Percentiles rank a stretch among this genome's conserved stretches.
These are phyloP conservation scores for Kodamaea nitidulidarum DNA, from an alignment of 805 yeast genomes.

Conservation along the genomic window DNA sequence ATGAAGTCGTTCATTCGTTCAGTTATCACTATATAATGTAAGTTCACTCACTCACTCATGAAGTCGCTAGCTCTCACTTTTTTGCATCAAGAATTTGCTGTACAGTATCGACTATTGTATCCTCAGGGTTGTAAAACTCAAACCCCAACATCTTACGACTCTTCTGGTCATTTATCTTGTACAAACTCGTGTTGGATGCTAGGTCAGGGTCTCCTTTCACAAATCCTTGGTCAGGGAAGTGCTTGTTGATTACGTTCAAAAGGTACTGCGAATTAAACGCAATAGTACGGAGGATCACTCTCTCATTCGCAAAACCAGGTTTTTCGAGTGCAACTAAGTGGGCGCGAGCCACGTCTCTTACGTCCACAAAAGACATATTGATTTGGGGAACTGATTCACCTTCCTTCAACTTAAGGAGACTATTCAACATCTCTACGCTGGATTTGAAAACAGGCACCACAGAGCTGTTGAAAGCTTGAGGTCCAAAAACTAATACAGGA, in stretches of 20 bases:
- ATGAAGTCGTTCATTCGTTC: too few species aligned
- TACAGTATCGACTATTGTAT: background rate
- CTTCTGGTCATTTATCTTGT: background rate
- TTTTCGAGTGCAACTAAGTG: constrained; percentile 16
- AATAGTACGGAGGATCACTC: constrained; percentile 13
- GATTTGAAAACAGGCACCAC: constrained; percentile 10
- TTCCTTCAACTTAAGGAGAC: constrained; percentile 9
- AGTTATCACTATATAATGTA: too few species aligned
- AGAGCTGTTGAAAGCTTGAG: constrained; percentile 15
- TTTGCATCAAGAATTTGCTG: constrained; percentile 6
- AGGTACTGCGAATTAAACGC: constrained; percentile 18
- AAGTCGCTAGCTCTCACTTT: too few species aligned
- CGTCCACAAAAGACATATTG: constrained; percentile 17
- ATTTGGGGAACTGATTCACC: background rate
- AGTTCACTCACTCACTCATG: too few species aligned
- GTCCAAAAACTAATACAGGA: constrained; percentile 25
- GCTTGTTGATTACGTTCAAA: constrained; percentile 18
- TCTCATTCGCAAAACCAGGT: constrained; percentile 9
- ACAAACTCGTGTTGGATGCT: constrained; percentile 1
- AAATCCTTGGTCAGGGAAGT: constrained; percentile 19
- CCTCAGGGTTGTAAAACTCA: background rate
- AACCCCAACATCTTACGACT: background rate
- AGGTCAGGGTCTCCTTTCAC: constrained; percentile 19
- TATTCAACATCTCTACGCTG: constrained; percentile 12
- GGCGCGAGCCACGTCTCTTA: constrained; percentile 20